These are phyloP conservation scores for Lachnellula subtilissima DNA, from an alignment of 2,329 filamentous ascomycete genomes.

Conservation along the genomic window DNA sequence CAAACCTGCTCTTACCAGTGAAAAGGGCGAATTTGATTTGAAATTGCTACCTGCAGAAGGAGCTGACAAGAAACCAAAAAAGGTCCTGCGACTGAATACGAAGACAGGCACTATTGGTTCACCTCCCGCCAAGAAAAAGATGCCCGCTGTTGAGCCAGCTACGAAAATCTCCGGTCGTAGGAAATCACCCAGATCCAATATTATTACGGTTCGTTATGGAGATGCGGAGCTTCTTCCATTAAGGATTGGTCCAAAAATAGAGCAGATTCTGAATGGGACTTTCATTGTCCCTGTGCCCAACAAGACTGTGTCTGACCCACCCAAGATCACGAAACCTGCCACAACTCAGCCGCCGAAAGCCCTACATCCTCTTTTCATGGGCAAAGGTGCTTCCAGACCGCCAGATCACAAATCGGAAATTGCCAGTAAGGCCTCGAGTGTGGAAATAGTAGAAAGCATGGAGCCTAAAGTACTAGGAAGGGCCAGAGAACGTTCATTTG, in stretches of 20 bases:
- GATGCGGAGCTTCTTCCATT: conserved; percentile 40
- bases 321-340: conserved; percentile 24
- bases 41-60: neutral
- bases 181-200: conserved; percentile 35
- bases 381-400: conserved; percentile 40
- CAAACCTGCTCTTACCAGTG: too few relatives aligned
- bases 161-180: conserved; percentile 29
- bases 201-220: conserved; percentile 59
- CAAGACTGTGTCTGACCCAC: conserved; percentile 6
- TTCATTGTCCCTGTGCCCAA: neutral
- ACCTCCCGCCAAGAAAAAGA: conserved; percentile 50
- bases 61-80: conserved; percentile 36
- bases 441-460: neutral
- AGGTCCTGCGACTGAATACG: conserved; percentile 52
- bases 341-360: conserved; percentile 35
- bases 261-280: conserved; percentile 49
- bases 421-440: neutral
- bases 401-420: neutral
- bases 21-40: neutral
- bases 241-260: conserved; percentile 55
- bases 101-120: conserved; percentile 60
- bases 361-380: conserved; percentile 66
- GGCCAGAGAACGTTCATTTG: conserved; percentile 1
- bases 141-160: neutral
- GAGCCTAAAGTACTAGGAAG: neutral